Evolutionary conservation across 73 alveolate genomes (phyloP).

Genomic region (Paramecium sexaurelia): DNA sequence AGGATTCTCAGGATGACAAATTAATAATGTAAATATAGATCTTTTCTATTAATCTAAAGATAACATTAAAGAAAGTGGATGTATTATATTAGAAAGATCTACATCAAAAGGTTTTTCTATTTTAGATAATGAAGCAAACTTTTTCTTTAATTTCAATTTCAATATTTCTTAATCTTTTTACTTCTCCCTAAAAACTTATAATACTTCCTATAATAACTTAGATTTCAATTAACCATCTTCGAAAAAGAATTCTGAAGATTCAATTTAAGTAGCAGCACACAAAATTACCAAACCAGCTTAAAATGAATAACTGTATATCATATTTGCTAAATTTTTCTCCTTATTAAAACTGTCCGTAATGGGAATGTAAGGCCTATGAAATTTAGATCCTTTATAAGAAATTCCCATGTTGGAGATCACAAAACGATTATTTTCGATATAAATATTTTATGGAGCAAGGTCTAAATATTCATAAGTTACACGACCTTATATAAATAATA

Average conservation of each 20-base stretch:
- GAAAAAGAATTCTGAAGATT: conserved; percentile 12
- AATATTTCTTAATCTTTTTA: background rate
- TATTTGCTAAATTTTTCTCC: background rate
- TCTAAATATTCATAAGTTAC: conserved; percentile 26
- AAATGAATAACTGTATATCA: conserved; percentile 9
- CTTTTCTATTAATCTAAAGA: conserved; percentile 24
- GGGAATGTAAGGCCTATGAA: conserved; percentile 17
- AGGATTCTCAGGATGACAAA: conserved; percentile 24
- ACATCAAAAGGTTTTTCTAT: conserved; percentile 32
- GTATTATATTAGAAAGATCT: background rate
- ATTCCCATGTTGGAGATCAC: conserved; percentile 20
- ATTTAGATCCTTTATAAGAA: conserved; percentile 16
- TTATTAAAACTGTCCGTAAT: conserved; percentile 2
- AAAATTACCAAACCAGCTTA: conserved; percentile 32
- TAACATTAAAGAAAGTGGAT: background rate
- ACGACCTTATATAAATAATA: background rate
- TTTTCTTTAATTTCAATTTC: background rate
- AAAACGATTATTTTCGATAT: background rate
- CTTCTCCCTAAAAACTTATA: background rate
- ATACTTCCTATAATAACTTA: background rate
- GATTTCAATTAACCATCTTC: conserved; percentile 8
- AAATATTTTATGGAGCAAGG: conserved; percentile 30
- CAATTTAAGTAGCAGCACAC: background rate
- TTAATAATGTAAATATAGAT: background rate
- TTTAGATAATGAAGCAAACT: background rate